These are phyloP conservation scores for Neonectria coccinea DNA, from an alignment of 2,329 filamentous ascomycete genomes.

Conservation along the genomic window DNA sequence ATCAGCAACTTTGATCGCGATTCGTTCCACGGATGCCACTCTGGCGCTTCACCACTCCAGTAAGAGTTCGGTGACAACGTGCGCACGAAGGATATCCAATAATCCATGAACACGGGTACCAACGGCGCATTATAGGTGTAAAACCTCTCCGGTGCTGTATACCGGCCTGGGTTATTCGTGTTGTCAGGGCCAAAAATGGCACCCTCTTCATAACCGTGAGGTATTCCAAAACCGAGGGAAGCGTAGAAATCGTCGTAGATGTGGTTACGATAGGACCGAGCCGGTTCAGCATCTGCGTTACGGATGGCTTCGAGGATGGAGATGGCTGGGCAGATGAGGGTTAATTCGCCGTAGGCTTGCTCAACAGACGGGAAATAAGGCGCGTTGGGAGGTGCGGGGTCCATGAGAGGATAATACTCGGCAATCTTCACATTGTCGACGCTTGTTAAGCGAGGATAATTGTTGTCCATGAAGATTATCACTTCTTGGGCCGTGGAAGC, in stretches of 20 bases:
- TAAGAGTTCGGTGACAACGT: constrained; percentile 53
- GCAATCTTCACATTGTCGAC: constrained; percentile 48
- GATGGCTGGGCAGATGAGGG: constrained; percentile 54
- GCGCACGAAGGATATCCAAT: constrained; percentile 58
- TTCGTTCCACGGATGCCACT: constrained; percentile 52
- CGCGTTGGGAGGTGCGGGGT: constrained; percentile 48
- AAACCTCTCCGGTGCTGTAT: constrained; percentile 49
- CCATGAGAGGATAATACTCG: constrained; percentile 49
- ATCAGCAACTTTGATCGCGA: constrained; percentile 49
- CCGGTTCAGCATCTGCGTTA: constrained; percentile 17
- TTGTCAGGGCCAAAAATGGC: constrained; percentile 57
- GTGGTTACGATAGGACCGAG: constrained; percentile 59
- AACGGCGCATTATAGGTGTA: constrained; percentile 53
- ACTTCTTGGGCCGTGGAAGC: constrained; percentile 48
- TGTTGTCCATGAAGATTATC: constrained; percentile 53
- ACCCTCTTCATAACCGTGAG: constrained; percentile 57
- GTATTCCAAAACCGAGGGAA: constrained; percentile 54
- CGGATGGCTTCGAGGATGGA: constrained; percentile 36
- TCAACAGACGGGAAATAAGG: constrained; percentile 54
- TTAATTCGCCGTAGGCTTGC: constrained; percentile 54
- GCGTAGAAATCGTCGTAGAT: constrained; percentile 52
- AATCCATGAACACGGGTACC: constrained; percentile 57
- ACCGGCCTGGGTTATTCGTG: constrained; percentile 20
- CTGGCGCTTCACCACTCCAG: constrained; percentile 43
- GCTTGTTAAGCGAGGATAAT: constrained; percentile 54